Percentiles rank a stretch among this genome's conserved stretches.
phyloP scores from a whole-genome alignment of 2,329 filamentous ascomycete genomes.

The Talaromyces amestolkiae region DNA sequence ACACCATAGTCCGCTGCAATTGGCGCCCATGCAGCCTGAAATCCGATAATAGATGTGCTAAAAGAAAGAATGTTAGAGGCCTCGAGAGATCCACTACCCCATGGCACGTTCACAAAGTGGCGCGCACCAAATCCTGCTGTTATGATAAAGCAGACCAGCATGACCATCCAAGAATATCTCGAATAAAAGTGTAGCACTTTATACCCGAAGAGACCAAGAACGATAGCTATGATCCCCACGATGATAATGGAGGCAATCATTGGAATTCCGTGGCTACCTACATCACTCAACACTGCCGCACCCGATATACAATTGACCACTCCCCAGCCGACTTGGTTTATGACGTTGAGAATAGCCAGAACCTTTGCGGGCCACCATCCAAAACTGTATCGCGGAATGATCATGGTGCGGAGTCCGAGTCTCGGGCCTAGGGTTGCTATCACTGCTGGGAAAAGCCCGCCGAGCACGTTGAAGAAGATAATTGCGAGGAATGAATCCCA shows the following conservation, averaged over 20 bases:
- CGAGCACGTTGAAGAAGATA: neutral
- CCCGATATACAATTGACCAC: neutral
- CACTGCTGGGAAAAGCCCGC: neutral
- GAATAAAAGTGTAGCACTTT: neutral
- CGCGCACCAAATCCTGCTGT: slow-evolving; percentile 5
- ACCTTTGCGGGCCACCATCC: neutral
- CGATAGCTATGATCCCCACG: neutral
- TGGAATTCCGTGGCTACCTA: neutral
- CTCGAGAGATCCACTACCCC: neutral
- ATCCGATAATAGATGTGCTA: slow-evolving; percentile 6
- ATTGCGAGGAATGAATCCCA: slow-evolving; percentile 3
- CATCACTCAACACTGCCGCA: neutral
- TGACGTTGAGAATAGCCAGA: neutral
- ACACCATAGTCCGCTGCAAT: slow-evolving; percentile 3
- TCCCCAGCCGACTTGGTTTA: slow-evolving; percentile 6
- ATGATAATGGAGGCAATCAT: neutral
- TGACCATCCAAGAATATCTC: slow-evolving; percentile 4
- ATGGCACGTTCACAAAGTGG: neutral
- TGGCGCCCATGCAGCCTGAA: slow-evolving; percentile 1
- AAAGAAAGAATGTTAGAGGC: neutral
- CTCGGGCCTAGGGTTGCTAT: neutral
- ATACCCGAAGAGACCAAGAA: slow-evolving; percentile 1
- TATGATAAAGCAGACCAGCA: neutral
- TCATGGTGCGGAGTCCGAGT: slow-evolving; percentile 1
- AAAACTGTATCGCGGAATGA: slow-evolving; percentile 1